Conservation (phyloP, 2,329 filamentous ascomycete species). For the Aspergillus fijiensis region DNA sequence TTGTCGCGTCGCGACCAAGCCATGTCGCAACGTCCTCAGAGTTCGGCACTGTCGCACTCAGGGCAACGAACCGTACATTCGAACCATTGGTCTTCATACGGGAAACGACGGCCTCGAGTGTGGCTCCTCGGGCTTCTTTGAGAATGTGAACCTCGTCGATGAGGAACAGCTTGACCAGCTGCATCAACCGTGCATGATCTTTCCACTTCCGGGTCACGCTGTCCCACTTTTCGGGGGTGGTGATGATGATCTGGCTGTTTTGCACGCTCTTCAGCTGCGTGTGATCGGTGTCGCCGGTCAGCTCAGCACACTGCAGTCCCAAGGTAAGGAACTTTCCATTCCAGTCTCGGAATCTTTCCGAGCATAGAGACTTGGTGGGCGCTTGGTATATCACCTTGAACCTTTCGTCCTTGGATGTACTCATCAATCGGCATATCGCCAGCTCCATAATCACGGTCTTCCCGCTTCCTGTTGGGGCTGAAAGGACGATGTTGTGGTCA, state of each 20-base stretch:
- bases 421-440: constrained; percentile 71
- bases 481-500: constrained; percentile 74
- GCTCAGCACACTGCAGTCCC: constrained; percentile 68
- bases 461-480: constrained; percentile 80
- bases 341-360: constrained; percentile 77
- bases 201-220: constrained; percentile 85
- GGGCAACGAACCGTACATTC: constrained; percentile 73
- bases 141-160: constrained; percentile 88
- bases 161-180: constrained; percentile 74
- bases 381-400: constrained; percentile 86
- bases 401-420: constrained; percentile 54
- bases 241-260: constrained; percentile 76
- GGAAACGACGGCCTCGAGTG: constrained; percentile 78
- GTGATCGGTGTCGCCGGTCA: constrained; percentile 77
- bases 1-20: constrained; percentile 66
- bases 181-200: constrained; percentile 72
- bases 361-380: constrained; percentile 79
- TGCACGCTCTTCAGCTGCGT: constrained; percentile 67
- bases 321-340: constrained; percentile 68
- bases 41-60: constrained; percentile 83
- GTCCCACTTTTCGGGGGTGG: constrained; percentile 90
- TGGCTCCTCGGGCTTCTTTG: constrained; percentile 75
- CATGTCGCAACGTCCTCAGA: constrained; percentile 76
- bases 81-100: constrained; percentile 80
- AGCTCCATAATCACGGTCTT: constrained; percentile 82